These are phyloP conservation scores for Fraxinus ornus DNA, from an alignment of 305 asterid genomes.

Conservation along the genomic window DNA sequence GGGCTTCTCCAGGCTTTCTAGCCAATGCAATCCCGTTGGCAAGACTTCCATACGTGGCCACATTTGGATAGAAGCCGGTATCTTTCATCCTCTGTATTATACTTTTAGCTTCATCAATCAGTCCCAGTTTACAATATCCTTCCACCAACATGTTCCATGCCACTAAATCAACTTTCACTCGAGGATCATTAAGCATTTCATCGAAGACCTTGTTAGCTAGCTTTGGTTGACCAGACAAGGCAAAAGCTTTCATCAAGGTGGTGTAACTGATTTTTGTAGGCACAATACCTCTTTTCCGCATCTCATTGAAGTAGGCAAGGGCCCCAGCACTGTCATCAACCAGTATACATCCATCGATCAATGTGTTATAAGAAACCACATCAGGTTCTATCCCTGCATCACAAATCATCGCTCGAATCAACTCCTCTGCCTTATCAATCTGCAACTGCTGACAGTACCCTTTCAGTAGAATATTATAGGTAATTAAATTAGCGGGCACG, in stretches of 20 bases:
- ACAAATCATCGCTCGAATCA: conserved; percentile 61
- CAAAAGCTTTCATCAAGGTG: conserved; percentile 95
- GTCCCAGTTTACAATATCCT: conserved; percentile 74
- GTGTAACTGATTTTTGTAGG: conserved; percentile 93
- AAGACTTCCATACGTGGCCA: conserved; percentile 89
- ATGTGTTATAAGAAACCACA: conserved; percentile 84
- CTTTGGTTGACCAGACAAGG: conserved; percentile 80
- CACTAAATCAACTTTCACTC: conserved; percentile 79
- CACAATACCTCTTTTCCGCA: conserved; percentile 81
- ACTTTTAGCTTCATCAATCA: conserved; percentile 67
- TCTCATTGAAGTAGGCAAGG: conserved; percentile 80
- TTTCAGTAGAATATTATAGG: conserved; percentile 84
- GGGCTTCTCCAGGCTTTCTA: conserved; percentile 95
- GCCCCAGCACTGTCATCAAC: conserved; percentile 88
- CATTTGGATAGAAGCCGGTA: conserved; percentile 59
- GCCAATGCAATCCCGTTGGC: conserved; percentile 83
- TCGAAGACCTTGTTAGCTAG: conserved; percentile 77
- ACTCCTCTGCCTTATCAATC: conserved; percentile 78
- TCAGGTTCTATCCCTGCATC: conserved; percentile 72
- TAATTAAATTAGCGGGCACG: conserved; percentile 75
- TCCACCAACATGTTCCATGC: conserved; percentile 98
- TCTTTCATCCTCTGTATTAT: conserved; percentile 74
- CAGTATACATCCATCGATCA: conserved; percentile 82
- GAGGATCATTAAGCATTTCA: conserved; percentile 86
- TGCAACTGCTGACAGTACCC: conserved; percentile 88